These are phyloP conservation scores for Tilletia setariae DNA, from an alignment of 1,284 basidiomycete genomes.

Conservation along the genomic window DNA sequence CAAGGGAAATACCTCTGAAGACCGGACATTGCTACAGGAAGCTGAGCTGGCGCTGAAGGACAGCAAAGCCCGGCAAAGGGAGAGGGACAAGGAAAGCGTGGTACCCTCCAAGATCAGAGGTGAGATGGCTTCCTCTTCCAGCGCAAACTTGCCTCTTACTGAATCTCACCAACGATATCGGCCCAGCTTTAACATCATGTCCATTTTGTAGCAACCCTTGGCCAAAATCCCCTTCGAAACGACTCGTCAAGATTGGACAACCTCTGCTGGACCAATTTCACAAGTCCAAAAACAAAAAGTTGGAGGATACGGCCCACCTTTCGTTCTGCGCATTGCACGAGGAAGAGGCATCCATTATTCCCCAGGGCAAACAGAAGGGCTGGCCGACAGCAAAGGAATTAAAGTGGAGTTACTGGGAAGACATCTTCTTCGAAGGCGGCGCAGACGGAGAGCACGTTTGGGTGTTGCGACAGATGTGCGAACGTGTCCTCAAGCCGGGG, in stretches of 20 bases:
- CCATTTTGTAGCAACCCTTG: slow-evolving; percentile 1
- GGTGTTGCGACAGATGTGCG: slow-evolving; percentile 11
- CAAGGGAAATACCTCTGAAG: neutral
- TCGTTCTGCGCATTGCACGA: neutral
- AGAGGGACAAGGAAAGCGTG: neutral
- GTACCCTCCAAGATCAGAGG: neutral
- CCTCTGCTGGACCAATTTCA: neutral
- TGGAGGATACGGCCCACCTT: neutral
- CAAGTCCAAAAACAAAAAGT: neutral
- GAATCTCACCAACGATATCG: neutral
- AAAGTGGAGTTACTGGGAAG: neutral
- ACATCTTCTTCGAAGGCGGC: neutral
- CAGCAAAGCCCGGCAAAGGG: neutral
- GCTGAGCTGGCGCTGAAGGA: neutral
- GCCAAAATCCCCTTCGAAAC: neutral
- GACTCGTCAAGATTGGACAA: neutral
- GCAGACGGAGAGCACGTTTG: neutral
- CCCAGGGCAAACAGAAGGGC: neutral
- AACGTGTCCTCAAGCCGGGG: neutral
- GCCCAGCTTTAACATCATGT: neutral
- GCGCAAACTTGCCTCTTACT: neutral
- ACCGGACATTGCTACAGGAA: neutral
- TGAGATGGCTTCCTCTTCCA: neutral
- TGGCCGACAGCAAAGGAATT: neutral
- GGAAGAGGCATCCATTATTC: neutral